A percentile compares a stretch with the other conserved stretches of the same genome.
These are phyloP conservation scores for Adansonia madagascariensis DNA, from an alignment of 441 rosid species.

Conservation along the genomic window DNA sequence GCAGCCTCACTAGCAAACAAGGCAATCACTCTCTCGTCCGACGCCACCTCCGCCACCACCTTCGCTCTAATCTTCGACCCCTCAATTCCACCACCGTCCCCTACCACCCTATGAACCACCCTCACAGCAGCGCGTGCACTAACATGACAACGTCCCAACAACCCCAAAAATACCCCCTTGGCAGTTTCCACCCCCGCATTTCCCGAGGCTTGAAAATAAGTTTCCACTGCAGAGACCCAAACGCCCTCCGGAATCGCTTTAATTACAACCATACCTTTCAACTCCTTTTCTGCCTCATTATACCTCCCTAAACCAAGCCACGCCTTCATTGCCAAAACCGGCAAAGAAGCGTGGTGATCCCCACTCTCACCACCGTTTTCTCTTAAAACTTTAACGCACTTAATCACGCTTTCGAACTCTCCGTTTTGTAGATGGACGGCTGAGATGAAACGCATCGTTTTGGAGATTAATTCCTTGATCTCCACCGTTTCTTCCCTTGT, in stretches of 20 bases:
- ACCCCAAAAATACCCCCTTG: constrained; percentile 79
- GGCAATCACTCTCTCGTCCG: constrained; percentile 81
- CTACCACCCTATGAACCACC: constrained; percentile 66
- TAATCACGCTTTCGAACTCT: constrained; percentile 82
- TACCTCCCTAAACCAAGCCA: constrained; percentile 84
- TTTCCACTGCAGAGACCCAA: constrained; percentile 95
- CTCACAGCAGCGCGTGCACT: constrained; percentile 85
- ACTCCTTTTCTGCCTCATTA: constrained; percentile 88
- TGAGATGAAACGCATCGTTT: constrained; percentile 81
- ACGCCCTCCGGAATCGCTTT: constrained; percentile 88
- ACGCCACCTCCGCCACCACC: constrained; percentile 75
- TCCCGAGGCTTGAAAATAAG: constrained; percentile 82
- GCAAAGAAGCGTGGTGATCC: constrained; percentile 79
- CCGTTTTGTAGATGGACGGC: constrained; percentile 87
- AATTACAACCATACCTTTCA: constrained; percentile 76
- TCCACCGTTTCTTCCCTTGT: constrained; percentile 61
- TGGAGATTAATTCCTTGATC: constrained; percentile 57
- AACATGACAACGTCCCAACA: constrained; percentile 81
- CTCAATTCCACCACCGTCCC: constrained; percentile 50
- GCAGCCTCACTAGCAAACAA: constrained; percentile 62
- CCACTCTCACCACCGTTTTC: constrained; percentile 55
- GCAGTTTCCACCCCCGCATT: constrained; percentile 89
- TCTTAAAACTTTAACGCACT: constrained; percentile 85
- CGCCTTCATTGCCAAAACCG: constrained; percentile 95
- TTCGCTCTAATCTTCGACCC: constrained; percentile 64